Conservation (phyloP, 345 rosid species). For the Boechera retrofracta region DNA sequence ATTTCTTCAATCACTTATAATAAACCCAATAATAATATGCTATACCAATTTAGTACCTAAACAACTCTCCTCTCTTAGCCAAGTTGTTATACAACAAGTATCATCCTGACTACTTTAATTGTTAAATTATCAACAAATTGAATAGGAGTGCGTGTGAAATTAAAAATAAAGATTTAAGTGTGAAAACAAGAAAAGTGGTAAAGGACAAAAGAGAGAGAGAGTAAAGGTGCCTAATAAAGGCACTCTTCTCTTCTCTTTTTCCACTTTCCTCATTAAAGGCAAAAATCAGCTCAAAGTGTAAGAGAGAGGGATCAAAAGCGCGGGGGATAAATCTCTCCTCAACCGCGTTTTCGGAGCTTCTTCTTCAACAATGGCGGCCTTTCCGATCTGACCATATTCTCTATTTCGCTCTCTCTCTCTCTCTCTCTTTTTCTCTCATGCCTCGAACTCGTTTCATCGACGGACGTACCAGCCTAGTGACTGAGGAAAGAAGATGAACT, state of each 20-base stretch:
- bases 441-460: slow-evolving; percentile 11
- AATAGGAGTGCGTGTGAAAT: slow-evolving; percentile 38
- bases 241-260: not conserved
- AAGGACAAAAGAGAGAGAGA: slow-evolving; percentile 38
- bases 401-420: not conserved
- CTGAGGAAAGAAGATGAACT: slow-evolving; percentile 29
- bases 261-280: slow-evolving; percentile 30
- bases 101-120: not conserved
- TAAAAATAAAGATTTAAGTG: slow-evolving; percentile 9
- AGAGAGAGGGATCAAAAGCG: slow-evolving; percentile 20
- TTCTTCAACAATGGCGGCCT: slow-evolving; percentile 34
- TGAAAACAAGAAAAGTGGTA: slow-evolving; percentile 41
- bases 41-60: not conserved
- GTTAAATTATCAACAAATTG: slow-evolving; percentile 2
- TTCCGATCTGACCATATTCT: not conserved
- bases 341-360: slow-evolving; percentile 31
- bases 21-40: not conserved
- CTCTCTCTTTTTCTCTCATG: slow-evolving; percentile 22
- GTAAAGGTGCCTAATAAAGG: slow-evolving; percentile 37
- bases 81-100: slow-evolving; percentile 37
- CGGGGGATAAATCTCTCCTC: slow-evolving; percentile 33
- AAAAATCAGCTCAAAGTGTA: slow-evolving; percentile 2
- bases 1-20: not conserved
- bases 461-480: slow-evolving; percentile 4
- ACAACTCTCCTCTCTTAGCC: not conserved